A percentile compares a stretch with the other conserved stretches of the same genome.
Conservation (phyloP, 2,329 filamentous ascomycete genomes). For the Neonectria punicea region DNA sequence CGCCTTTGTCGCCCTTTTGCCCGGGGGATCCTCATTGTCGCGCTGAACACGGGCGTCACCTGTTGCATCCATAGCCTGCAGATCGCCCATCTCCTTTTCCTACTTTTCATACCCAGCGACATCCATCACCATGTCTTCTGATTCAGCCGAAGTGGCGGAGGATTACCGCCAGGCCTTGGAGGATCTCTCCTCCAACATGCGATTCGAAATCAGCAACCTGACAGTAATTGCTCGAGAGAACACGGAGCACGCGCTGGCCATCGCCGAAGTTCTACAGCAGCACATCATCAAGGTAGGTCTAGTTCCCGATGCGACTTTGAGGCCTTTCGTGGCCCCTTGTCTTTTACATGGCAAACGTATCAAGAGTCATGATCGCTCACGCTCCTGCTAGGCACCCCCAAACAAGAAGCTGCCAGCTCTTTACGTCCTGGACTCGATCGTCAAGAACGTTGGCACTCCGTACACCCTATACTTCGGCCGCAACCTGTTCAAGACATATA, state of each 20-base stretch:
- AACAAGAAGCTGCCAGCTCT: conserved; percentile 93
- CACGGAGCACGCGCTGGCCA: conserved; percentile 92
- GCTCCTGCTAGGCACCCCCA: conserved; percentile 75
- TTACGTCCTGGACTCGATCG: conserved; percentile 97
- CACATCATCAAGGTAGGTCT: conserved; percentile 91
- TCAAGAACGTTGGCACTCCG: conserved; percentile 97
- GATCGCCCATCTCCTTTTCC: conserved; percentile 21
- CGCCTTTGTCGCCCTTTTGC: conserved; percentile 24
- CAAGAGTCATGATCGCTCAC: conserved; percentile 50
- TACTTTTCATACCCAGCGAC: conserved; percentile 27
- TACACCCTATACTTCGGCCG: conserved; percentile 96
- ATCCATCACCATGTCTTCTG: conserved; percentile 57
- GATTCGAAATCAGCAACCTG: conserved; percentile 96
- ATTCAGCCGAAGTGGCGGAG: conserved; percentile 86
- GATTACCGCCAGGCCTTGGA: conserved; percentile 95
- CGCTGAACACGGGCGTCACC: conserved; percentile 18
- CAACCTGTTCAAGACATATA: conserved; percentile 92
- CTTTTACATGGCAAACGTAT: not conserved
- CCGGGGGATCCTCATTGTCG: conserved; percentile 12
- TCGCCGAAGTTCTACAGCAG: conserved; percentile 88
- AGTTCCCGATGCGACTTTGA: not conserved
- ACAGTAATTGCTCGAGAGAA: conserved; percentile 98
- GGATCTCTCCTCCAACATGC: conserved; percentile 89
- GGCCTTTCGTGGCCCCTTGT: not conserved
- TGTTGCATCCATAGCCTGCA: conserved; percentile 27